These are phyloP conservation scores for Spiromastix sp. DNA, from an alignment of 2,329 filamentous ascomycete species.

Conservation along the genomic window DNA sequence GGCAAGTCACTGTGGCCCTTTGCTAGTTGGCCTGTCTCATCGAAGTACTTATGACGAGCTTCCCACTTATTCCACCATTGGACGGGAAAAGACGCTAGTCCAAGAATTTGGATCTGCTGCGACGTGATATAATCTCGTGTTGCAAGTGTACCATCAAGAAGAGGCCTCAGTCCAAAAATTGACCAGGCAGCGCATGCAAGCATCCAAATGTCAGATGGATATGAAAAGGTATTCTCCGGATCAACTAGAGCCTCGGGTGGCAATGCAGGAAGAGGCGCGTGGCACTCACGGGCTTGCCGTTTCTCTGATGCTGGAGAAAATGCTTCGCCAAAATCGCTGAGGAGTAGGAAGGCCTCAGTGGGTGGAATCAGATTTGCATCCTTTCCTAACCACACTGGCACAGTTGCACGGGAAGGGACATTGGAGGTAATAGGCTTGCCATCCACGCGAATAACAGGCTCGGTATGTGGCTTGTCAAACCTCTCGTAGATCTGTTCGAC, in stretches of 20 bases:
- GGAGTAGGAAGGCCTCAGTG: constrained; percentile 7
- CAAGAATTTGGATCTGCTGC: constrained; percentile 11
- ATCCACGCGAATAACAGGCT: constrained; percentile 9
- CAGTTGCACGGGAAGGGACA: constrained; percentile 6
- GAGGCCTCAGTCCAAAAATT: constrained; percentile 15
- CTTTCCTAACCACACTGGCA: constrained; percentile 6
- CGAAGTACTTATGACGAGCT: constrained; percentile 8
- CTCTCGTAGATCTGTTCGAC: constrained; percentile 14
- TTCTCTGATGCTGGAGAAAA: constrained; percentile 7
- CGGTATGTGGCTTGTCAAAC: constrained; percentile 12
- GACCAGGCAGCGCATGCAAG: constrained; percentile 22
- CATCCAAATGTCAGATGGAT: constrained; percentile 17
- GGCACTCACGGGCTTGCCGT: too few relatives aligned
- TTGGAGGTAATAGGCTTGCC: constrained; percentile 2
- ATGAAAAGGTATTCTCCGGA: constrained; percentile 5
- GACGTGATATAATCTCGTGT: constrained; percentile 10
- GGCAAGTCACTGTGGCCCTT: constrained; percentile 8
- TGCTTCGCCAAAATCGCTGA: constrained; percentile 12
- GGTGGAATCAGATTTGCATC: constrained; percentile 4
- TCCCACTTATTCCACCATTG: constrained; percentile 12
- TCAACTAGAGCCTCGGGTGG: constrained; percentile 8
- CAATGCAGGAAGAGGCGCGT: too few relatives aligned
- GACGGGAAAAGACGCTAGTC: constrained; percentile 6
- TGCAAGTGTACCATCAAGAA: constrained; percentile 9
- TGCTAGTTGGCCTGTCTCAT: constrained; percentile 5